Conservation (phyloP, 1,284 basidiomycete genomes). For the Trametes sp. region DNA sequence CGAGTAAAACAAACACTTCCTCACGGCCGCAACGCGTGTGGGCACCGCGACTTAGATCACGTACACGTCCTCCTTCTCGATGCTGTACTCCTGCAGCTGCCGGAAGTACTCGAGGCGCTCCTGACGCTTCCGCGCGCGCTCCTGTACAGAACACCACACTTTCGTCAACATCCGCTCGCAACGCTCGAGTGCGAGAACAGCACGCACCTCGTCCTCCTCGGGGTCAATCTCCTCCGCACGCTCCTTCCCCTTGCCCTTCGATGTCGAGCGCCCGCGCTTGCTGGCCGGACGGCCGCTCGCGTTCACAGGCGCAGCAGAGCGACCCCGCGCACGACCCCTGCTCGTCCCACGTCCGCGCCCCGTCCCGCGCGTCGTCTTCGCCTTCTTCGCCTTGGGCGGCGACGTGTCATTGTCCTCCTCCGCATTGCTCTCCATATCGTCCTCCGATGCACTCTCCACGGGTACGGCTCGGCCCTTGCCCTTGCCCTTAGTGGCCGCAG, state of each 20-base stretch:
- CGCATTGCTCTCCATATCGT: conserved; percentile 11
- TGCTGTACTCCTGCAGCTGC: conserved; percentile 39
- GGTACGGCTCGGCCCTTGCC: conserved; percentile 21
- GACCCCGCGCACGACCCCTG: conserved; percentile 10
- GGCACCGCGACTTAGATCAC: conserved; percentile 33
- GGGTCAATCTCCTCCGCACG: conserved; percentile 28
- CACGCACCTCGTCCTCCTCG: conserved; percentile 35
- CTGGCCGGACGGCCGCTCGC: conserved; percentile 22
- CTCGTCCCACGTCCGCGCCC: conserved; percentile 19
- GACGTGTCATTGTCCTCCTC: conserved; percentile 16
- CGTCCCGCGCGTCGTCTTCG: conserved; percentile 21
- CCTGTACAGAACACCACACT: conserved; percentile 13
- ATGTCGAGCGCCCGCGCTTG: conserved; percentile 24
- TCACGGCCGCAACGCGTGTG: too few species aligned
- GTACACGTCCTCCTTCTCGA: conserved; percentile 44
- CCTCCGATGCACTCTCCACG: conserved; percentile 9
- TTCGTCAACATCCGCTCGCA: not conserved
- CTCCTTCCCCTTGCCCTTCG: conserved; percentile 33
- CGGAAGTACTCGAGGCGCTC: conserved; percentile 42
- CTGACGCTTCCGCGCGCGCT: conserved; percentile 33
- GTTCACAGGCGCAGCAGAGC: conserved; percentile 1
- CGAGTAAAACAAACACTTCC: not conserved
- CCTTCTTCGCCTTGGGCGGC: conserved; percentile 23
- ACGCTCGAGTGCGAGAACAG: not conserved
- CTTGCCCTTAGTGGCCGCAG: conserved; percentile 10